A percentile compares a stretch with the other conserved stretches of the same genome.
phyloP scores from a whole-genome alignment of 306 rosid genomes.

The Acacia melanoxylon region DNA sequence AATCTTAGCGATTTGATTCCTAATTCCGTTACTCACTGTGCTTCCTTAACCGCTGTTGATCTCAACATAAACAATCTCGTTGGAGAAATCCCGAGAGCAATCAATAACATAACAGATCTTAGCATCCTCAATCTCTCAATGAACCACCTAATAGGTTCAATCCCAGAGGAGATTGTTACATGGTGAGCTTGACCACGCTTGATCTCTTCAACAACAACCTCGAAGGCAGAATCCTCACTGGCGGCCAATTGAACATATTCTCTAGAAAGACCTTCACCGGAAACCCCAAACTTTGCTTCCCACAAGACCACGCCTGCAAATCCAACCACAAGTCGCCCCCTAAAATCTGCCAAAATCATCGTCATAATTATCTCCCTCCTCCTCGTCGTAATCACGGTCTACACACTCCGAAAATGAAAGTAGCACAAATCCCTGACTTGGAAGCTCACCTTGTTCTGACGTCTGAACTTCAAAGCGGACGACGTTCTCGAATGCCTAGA shows the following conservation, averaged over 20 bases:
- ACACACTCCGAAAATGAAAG: constrained; percentile 41
- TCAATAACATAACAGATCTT: constrained; percentile 41
- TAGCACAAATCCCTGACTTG: constrained; percentile 44
- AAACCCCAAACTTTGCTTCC: constrained; percentile 64
- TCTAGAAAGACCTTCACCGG: constrained; percentile 54
- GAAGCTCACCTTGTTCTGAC: constrained; percentile 71
- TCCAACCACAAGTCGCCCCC: not conserved
- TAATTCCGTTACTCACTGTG: constrained; percentile 37
- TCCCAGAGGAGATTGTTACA: constrained; percentile 61
- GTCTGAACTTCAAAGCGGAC: constrained; percentile 57
- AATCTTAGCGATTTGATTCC: constrained; percentile 58
- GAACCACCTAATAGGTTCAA: constrained; percentile 50
- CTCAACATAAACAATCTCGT: constrained; percentile 53
- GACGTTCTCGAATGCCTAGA: constrained; percentile 74
- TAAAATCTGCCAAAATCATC: constrained; percentile 33
- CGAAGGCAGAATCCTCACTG: constrained; percentile 55
- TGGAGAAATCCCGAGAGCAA: constrained; percentile 63
- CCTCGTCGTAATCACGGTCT: constrained; percentile 37
- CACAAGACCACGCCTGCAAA: constrained; percentile 39
- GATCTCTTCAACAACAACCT: constrained; percentile 72
- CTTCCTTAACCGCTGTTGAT: constrained; percentile 50
- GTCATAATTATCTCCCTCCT: constrained; percentile 27
- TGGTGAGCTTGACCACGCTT: constrained; percentile 66
- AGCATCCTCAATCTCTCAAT: constrained; percentile 61
- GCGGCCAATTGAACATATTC: constrained; percentile 69